Evolutionary conservation across 768 basidiomycete species (phyloP).

Genomic region (Trametes coccinea): DNA sequence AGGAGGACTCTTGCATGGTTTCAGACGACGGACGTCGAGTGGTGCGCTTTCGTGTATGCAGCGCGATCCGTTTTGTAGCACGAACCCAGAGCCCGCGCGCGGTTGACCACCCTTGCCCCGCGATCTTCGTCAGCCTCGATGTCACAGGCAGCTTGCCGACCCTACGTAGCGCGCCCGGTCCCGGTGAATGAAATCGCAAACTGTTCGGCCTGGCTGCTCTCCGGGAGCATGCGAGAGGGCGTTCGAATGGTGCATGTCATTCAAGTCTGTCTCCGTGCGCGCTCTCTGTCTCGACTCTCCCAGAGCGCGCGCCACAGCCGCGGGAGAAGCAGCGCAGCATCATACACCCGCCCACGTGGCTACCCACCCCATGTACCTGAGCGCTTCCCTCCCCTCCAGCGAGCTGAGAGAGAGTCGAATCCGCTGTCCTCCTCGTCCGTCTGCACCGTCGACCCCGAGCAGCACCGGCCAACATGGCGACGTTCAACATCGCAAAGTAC

Average conservation of each 20-base stretch:
- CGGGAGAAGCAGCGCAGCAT: slow-evolving; percentile 4
- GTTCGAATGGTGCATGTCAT: not conserved
- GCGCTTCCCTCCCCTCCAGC: not conserved
- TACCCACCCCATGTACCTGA: slow-evolving; percentile 7
- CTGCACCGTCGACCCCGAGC: not conserved
- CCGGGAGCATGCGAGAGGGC: not conserved
- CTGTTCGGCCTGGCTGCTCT: not conserved
- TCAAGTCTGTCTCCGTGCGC: not conserved
- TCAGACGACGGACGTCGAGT: not conserved
- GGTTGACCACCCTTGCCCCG: slow-evolving; percentile 4
- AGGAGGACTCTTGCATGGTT: not conserved
- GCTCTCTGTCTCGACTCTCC: not conserved
- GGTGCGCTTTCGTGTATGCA: not conserved
- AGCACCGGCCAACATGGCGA: slow-evolving; percentile 17
- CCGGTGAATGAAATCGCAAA: not conserved
- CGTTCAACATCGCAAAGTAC: slow-evolving; percentile 14
- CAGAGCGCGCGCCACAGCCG: not conserved
- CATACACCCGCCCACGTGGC: slow-evolving; percentile 12
- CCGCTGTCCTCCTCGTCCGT: not conserved
- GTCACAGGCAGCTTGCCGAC: not conserved
- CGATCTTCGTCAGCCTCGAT: slow-evolving; percentile 2
- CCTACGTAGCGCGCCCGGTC: not conserved
- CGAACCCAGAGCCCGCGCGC: not conserved
- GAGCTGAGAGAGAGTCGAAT: not conserved
- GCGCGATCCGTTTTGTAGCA: not conserved